Base-by-base conservation (phyloP, 768 basidiomycete genomes). In the Leccinum imitatum region DNA sequence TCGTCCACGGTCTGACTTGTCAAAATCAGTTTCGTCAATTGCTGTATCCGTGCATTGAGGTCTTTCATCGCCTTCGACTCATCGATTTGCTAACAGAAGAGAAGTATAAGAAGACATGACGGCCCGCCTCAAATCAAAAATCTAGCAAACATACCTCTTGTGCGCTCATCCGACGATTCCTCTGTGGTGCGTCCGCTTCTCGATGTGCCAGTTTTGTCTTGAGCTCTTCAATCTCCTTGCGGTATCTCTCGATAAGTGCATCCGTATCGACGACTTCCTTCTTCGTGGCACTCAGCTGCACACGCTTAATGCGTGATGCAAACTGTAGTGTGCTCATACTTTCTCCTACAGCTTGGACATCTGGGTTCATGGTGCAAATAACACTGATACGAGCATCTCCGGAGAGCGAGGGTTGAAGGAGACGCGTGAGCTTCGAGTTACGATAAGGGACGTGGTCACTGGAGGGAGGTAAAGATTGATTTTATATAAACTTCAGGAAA, bases 371-470 rank as follows among this genome's bases (percentile, higher is more conserved):
- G 0, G 96, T 98, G 73, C 95, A 97, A 55, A 98, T 89, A 15
- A 99, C 95, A 46, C 92, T 94, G 56, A 99, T 95, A 8, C 94
- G 87, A 21, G 96, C 95, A 71, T 98, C 93, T 1, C 96, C 96
- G 0, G 94, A 91, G 1, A 99, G 80, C 0, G 95, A 98, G 1
- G 96, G 95, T 73, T 98, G 95, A 6, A 98, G 83, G 73, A 98
- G 85, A 23, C 94, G 87, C 15, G 95, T 97, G 10, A 98, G 82
- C 73, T 98, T 98, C 47, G 91, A 94, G 71, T 98, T 97, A 19
- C 96, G 87, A 76, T 89, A 98, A 2, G 95, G 95, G 14, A 98
- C 87, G 70, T 98, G 94, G 70, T 94, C 92, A 56, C 87, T 88
- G 19, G 19, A 27, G 19, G 35, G 2, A 33, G 31, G 14, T 35